Evolutionary conservation across 495 filamentous ascomycete genomes (phyloP), one percentile per base, ranked within the genome.

Genomic region (Penicillium maclennaniae): DNA sequence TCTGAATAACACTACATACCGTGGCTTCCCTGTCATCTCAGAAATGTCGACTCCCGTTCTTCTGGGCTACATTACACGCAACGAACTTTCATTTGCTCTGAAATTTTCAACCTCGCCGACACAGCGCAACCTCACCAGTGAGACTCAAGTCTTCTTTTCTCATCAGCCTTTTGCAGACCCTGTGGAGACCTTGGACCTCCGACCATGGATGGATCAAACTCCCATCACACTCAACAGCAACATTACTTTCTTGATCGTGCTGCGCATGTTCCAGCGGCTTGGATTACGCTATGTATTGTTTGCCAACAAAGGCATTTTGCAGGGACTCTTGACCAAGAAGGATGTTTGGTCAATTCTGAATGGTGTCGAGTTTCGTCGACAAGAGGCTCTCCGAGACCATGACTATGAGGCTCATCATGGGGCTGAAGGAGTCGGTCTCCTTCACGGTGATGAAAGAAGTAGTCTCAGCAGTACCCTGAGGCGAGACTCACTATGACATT

Each of bases 201-300:
- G 92, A 14, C 91, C 90, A 6, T 98, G 92, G 92, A 96, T 98
- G 89, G 93, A 98, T 65, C 91, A 96, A 63, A 98, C 93, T 0
- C 93, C 93, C 2, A 87, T 98, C 28, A 97, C 95, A 0, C 79
- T 98, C 12, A 87, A 88, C 28, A 81, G 82, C 31, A 79, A 85
- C 40, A 82, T 80, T 45, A 86, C 79, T 45, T 82, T 97, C 49
- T 81, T 89, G 60, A 79, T 98, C 27, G 88, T 90, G 4, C 82
- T 92, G 15, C 85, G 82, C 36, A 91, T 97, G 79, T 97, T 98
- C 71, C 89, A 95, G 71, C 91, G 91, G 63, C 79, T 98, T 7
- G 93, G 93, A 17, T 69, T 98, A 40, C 80, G 92, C 34, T 97
- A 97, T 69, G 85, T 98, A 5, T 69, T 97, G 3, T 96, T 97